These are phyloP conservation scores for Calonectria ilicicola DNA, from an alignment of 2,329 filamentous ascomycete species.

Conservation along the genomic window DNA sequence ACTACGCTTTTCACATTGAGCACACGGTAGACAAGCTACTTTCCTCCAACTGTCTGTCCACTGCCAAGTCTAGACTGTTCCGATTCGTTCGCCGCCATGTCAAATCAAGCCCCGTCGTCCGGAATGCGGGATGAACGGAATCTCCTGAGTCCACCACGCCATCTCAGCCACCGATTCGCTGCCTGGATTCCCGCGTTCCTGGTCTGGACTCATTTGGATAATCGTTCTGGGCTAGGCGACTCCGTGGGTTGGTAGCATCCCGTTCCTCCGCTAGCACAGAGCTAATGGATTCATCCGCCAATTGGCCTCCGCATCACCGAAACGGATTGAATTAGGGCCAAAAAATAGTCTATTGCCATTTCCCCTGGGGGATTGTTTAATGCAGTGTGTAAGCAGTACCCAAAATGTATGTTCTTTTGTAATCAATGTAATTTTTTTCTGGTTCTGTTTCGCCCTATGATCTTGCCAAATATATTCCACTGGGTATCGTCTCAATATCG, in stretches of 20 bases:
- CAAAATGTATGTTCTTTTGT: neutral
- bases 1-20: neutral
- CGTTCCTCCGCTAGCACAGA: neutral
- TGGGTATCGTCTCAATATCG: neutral
- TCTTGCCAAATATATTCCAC: slow-evolving; percentile 11
- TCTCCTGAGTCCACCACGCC: neutral
- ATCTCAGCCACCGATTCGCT: neutral
- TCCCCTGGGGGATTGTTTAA: neutral
- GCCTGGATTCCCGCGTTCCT: neutral
- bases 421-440: neutral
- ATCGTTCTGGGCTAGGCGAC: neutral
- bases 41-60: neutral
- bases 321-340: neutral
- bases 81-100: neutral
- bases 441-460: slow-evolving; percentile 3
- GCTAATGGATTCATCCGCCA: neutral
- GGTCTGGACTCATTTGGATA: neutral
- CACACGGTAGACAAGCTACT: neutral
- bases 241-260: neutral
- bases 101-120: neutral
- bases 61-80: neutral
- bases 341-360: neutral
- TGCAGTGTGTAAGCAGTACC: neutral
- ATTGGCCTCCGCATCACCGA: slow-evolving; percentile 8
- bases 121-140: neutral